Percentiles rank a stretch among this genome's conserved stretches.
Conservation (phyloP, 495 filamentous ascomycete species). For the Annulohypoxylon nitens region DNA sequence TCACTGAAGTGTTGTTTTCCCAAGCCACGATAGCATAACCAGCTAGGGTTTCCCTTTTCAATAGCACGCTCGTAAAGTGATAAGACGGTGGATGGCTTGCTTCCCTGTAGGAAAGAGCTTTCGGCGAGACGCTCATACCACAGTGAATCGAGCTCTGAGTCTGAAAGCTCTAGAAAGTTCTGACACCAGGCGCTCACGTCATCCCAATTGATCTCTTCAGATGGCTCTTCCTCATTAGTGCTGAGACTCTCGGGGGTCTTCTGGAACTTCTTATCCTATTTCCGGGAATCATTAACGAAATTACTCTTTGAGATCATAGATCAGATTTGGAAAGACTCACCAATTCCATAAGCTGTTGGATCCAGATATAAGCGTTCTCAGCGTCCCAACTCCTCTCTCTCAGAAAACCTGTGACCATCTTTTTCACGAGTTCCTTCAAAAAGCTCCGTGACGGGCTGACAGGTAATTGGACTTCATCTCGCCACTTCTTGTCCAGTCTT, state of each 20-base stretch:
- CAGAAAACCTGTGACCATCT: neutral
- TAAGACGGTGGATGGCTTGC: neutral
- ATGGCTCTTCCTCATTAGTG: neutral
- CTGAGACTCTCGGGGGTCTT: neutral
- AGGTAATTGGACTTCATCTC: neutral
- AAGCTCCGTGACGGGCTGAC: constrained; percentile 5
- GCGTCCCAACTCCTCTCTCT: constrained; percentile 4
- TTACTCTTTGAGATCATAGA: neutral
- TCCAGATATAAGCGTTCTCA: neutral
- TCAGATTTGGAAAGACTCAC: neutral
- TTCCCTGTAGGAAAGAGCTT: neutral
- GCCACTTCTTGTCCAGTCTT: constrained; percentile 16
- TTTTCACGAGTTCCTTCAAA: constrained; percentile 3
- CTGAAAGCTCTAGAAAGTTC: neutral
- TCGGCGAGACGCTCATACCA: constrained; percentile 18
- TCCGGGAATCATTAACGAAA: neutral
- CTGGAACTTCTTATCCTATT: constrained; percentile 8
- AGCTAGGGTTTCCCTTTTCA: constrained; percentile 6
- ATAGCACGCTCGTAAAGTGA: constrained; percentile 7
- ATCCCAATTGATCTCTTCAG: constrained; percentile 1
- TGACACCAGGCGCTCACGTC: constrained; percentile 11
- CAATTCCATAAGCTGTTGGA: neutral
- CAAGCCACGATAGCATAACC: constrained; percentile 6
- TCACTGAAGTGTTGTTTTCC: neutral
- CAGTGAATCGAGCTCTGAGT: constrained; percentile 8